Conservation (phyloP, 345 rosid genomes). For the Gynandropsis gynandra region DNA sequence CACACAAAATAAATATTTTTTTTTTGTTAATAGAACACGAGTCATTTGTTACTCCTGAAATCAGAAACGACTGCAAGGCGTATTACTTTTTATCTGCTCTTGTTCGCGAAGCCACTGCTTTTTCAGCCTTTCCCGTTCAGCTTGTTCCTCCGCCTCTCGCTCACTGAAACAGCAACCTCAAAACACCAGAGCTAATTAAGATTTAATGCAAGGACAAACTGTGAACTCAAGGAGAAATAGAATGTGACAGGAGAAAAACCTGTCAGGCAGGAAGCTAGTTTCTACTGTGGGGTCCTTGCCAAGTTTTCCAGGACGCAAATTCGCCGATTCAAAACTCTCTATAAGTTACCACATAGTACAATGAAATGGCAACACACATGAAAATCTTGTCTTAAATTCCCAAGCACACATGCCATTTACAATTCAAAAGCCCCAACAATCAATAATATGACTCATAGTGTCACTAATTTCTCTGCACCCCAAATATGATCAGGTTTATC, state of each 20-base stretch:
- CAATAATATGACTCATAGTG: neutral
- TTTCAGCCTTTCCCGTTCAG: slow-evolving; percentile 92
- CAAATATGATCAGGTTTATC: slow-evolving; percentile 3
- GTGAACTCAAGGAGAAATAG: slow-evolving; percentile 11
- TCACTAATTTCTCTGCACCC: neutral
- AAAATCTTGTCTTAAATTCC: neutral
- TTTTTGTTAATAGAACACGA: too few species aligned
- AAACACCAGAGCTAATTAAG: slow-evolving; percentile 48
- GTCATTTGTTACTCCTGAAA: too few species aligned
- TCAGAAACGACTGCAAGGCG: neutral
- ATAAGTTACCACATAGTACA: slow-evolving; percentile 12
- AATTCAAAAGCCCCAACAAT: slow-evolving; percentile 17
- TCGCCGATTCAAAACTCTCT: slow-evolving; percentile 37
- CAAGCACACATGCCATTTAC: slow-evolving; percentile 2
- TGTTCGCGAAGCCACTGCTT: slow-evolving; percentile 86
- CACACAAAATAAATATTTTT: too few species aligned
- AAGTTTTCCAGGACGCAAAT: slow-evolving; percentile 44
- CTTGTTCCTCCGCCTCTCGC: slow-evolving; percentile 98
- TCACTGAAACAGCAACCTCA: slow-evolving; percentile 94
- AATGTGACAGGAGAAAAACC: slow-evolving; percentile 41
- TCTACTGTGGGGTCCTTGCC: slow-evolving; percentile 98
- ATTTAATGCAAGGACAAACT: slow-evolving; percentile 2
- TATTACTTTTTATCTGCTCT: slow-evolving; percentile 79
- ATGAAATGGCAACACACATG: neutral
- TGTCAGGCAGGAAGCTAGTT: slow-evolving; percentile 95